Evolutionary conservation across 1,284 basidiomycete species (phyloP).

Genomic region (Tremellales sp.): DNA sequence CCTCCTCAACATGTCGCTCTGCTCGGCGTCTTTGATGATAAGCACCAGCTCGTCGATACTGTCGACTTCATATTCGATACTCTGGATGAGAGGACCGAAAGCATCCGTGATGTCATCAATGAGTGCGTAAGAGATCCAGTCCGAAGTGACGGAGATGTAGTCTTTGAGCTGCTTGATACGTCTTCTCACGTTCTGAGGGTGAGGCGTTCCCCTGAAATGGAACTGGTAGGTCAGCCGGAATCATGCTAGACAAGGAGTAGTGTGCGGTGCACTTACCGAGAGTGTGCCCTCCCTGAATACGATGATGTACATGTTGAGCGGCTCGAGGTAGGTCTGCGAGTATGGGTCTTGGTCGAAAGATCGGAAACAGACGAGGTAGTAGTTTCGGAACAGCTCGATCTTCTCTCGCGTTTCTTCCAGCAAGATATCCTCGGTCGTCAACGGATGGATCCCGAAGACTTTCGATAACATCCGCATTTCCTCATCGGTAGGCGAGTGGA

Average conservation of each 20-base stretch:
- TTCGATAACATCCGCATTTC: slow-evolving; percentile 97
- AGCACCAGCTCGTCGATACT: slow-evolving; percentile 97
- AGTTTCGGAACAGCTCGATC: slow-evolving; percentile 98
- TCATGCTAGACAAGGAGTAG: slow-evolving; percentile 15
- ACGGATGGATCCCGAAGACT: slow-evolving; percentile 93
- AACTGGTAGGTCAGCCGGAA: slow-evolving; percentile 59
- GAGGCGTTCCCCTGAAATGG: slow-evolving; percentile 95
- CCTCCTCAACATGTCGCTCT: slow-evolving; percentile 71
- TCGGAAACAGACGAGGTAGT: slow-evolving; percentile 98
- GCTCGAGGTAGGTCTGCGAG: slow-evolving; percentile 94
- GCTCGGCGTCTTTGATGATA: slow-evolving; percentile 83
- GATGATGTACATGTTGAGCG: slow-evolving; percentile 99
- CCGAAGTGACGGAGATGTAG: slow-evolving; percentile 97
- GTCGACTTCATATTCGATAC: slow-evolving; percentile 99
- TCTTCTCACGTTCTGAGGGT: slow-evolving; percentile 94
- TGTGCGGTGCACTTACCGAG: too few species aligned
- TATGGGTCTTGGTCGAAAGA: slow-evolving; percentile 99
- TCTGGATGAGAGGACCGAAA: slow-evolving; percentile 96
- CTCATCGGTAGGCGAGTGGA: slow-evolving; percentile 89
- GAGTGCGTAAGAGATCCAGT: slow-evolving; percentile 99
- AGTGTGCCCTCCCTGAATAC: slow-evolving; percentile 98
- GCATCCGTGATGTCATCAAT: slow-evolving; percentile 99
- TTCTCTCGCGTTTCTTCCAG: slow-evolving; percentile 99
- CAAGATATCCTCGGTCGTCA: slow-evolving; percentile 98
- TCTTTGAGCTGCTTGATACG: slow-evolving; percentile 99